Conservation (phyloP, 1,284 basidiomycete genomes). For the Retiboletus flavoniger region DNA sequence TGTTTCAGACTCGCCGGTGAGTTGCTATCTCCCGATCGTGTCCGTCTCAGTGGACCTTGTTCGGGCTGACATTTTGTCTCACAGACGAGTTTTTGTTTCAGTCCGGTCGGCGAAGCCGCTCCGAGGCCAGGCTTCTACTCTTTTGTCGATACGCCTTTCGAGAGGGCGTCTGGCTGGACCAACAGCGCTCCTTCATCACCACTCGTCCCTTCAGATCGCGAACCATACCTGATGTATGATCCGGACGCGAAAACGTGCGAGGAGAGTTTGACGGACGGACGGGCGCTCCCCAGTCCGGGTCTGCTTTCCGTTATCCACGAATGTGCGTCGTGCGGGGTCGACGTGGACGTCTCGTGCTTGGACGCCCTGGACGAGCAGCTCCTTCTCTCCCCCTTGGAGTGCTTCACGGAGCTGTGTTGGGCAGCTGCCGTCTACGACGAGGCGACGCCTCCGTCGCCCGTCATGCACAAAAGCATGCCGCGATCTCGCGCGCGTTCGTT, state of each 20-base stretch:
- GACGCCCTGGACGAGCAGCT: slow-evolving; percentile 31
- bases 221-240: slow-evolving; percentile 10
- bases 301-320: slow-evolving; percentile 22
- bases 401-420: slow-evolving; percentile 33
- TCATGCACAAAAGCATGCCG: not conserved
- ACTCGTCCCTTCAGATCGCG: not conserved
- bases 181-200: slow-evolving; percentile 25
- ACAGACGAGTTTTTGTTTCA: slow-evolving; percentile 27
- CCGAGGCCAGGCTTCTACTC: slow-evolving; percentile 16
- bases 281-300: not conserved
- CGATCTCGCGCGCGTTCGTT: slow-evolving; percentile 20
- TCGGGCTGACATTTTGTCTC: slow-evolving; percentile 13
- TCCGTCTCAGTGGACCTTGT: not conserved
- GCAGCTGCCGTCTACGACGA: slow-evolving; percentile 28
- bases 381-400: slow-evolving; percentile 28
- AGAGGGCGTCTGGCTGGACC: slow-evolving; percentile 23
- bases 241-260: slow-evolving; percentile 4
- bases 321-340: slow-evolving; percentile 29
- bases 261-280: slow-evolving; percentile 5
- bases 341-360: slow-evolving; percentile 30
- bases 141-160: slow-evolving; percentile 16
- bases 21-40: not conserved
- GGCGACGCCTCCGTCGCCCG: not conserved
- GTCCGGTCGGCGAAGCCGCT: slow-evolving; percentile 14
- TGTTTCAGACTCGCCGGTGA: slow-evolving; percentile 29